These are phyloP conservation scores for Hymenoscyphus salicellus DNA, from an alignment of 2,329 filamentous ascomycete genomes.

Conservation along the genomic window DNA sequence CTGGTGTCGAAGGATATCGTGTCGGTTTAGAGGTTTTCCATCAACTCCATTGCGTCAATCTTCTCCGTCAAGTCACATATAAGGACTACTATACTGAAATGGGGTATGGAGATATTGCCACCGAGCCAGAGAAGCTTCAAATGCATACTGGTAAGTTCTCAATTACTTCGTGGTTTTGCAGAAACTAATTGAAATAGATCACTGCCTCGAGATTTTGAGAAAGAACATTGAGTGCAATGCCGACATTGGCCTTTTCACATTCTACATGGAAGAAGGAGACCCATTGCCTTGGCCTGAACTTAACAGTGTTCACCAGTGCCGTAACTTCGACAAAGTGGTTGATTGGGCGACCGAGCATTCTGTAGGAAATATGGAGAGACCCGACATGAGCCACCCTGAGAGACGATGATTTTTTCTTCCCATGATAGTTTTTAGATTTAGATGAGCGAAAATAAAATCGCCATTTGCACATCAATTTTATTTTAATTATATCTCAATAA, in stretches of 20 bases:
- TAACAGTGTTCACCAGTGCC: conserved; percentile 51
- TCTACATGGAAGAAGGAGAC: conserved; percentile 44
- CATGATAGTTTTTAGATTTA: neutral
- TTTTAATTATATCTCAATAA: neutral
- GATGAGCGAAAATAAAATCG: neutral
- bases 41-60: conserved; percentile 40
- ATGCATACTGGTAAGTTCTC: conserved; percentile 38
- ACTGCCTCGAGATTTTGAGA: conserved; percentile 53
- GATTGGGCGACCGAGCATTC: conserved; percentile 53
- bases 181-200: conserved; percentile 37
- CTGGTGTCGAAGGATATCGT: conserved; percentile 57
- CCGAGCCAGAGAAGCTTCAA: conserved; percentile 42
- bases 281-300: conserved; percentile 55
- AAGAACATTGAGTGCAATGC: conserved; percentile 54
- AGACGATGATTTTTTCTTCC: neutral
- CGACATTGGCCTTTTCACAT: conserved; percentile 54
- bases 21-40: conserved; percentile 48
- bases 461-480: neutral
- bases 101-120: conserved; percentile 47
- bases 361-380: conserved; percentile 38
- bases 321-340: conserved; percentile 51
- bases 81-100: conserved; percentile 48
- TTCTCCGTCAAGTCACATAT: conserved; percentile 45
- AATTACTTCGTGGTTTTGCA: neutral
- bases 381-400: conserved; percentile 15